A percentile compares a stretch with the other conserved stretches of the same genome.
phyloP scores from a whole-genome alignment of 2,329 filamentous ascomycete genomes.

The Fusarium clavum region DNA sequence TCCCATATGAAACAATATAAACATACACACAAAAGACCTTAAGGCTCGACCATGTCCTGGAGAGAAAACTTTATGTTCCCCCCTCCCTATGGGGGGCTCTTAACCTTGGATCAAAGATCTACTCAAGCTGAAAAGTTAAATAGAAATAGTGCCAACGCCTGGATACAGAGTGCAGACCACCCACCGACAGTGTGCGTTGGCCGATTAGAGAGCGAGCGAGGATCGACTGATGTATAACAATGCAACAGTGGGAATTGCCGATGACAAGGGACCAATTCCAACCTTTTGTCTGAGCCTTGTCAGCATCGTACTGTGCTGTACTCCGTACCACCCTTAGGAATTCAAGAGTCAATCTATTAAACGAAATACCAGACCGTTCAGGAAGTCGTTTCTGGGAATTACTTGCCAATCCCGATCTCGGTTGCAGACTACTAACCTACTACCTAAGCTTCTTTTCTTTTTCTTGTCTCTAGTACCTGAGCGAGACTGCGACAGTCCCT shows the following conservation, averaged over 20 bases:
- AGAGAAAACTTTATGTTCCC: constrained; percentile 13
- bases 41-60: neutral
- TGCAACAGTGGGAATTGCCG: constrained; percentile 30
- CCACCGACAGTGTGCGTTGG: neutral
- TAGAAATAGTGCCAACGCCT: neutral
- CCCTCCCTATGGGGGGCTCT: neutral
- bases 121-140: neutral
- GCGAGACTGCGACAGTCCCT: constrained; percentile 2
- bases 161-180: neutral
- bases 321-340: neutral
- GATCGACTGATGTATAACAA: constrained; percentile 30
- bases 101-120: neutral
- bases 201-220: constrained; percentile 1
- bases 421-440: neutral
- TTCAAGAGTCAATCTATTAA: neutral
- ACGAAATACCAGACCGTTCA: neutral
- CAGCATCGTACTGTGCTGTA: neutral
- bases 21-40: neutral
- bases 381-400: neutral
- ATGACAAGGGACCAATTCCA: constrained; percentile 7
- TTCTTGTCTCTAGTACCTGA: constrained; percentile 21
- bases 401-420: neutral
- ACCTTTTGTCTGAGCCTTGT: neutral
- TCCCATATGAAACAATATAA: constrained; percentile 17
- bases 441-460: neutral